Percentiles rank a stretch among this genome's conserved stretches.
Evolutionary conservation across 1,284 basidiomycete genomes (phyloP).

Genomic region (Ganoderma meredithae): DNA sequence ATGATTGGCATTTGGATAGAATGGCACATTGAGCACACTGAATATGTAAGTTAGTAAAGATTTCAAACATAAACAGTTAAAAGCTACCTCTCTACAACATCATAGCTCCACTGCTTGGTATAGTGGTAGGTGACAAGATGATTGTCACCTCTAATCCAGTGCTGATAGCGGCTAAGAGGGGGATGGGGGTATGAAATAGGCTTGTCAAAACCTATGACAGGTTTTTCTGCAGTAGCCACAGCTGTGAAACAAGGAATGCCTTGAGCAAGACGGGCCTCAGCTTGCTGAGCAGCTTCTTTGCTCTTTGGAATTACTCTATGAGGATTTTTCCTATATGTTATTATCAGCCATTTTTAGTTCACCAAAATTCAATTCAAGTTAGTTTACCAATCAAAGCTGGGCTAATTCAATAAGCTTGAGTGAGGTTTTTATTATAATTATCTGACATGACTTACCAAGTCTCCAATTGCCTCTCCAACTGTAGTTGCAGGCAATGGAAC

Average conservation of each 20-base stretch:
- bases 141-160: constrained; percentile 51
- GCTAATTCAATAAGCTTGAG: constrained; percentile 45
- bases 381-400: constrained; percentile 66
- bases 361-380: constrained; percentile 17
- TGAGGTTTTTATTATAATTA: neutral
- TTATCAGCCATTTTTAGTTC: neutral
- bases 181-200: constrained; percentile 50
- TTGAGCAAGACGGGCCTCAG: constrained; percentile 42
- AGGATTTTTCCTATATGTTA: constrained; percentile 57
- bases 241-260: constrained; percentile 56
- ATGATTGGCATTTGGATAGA: constrained; percentile 55
- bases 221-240: neutral
- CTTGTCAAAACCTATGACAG: constrained; percentile 54
- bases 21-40: constrained; percentile 60
- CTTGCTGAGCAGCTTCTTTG: constrained; percentile 42
- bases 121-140: constrained; percentile 55
- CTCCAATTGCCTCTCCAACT: constrained; percentile 67
- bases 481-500: constrained; percentile 65
- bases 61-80: neutral
- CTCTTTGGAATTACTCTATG: constrained; percentile 46
- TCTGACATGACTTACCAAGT: constrained; percentile 62
- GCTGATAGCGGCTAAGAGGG: constrained; percentile 67
- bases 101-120: constrained; percentile 48
- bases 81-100: constrained; percentile 59
- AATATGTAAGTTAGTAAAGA: neutral